Evolutionary conservation across 352 stramenopile species (phyloP), one percentile per base, ranked within the genome.

Genomic region (Pythium dissotocum): DNA sequence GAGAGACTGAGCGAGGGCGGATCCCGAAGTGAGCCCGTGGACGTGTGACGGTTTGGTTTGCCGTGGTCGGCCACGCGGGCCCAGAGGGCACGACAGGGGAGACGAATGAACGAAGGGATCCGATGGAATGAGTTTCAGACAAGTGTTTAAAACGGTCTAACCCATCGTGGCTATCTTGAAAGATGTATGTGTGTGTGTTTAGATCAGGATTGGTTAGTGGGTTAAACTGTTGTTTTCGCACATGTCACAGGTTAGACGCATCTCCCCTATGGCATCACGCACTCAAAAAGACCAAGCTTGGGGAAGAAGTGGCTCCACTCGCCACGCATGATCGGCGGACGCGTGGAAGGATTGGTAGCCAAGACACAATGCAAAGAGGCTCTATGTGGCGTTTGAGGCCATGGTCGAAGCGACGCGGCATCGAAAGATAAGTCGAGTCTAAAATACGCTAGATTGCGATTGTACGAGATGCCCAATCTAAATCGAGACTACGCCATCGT

Each of bases 171-270:
- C 12, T 24, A 10, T 38, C 2, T 38, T 56, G 28, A 21, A 21
- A 13, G n/a, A 24, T 35, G 2, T 35, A 56, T 32, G 13, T 1
- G 26, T 1, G 26, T 21, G 6, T 0, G 49, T 56, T 38, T 56
- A 56, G 9, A 56, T 33, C 49, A 56, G 9, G 4, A 12, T 5
- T 6, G 9, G 6, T 0, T 30, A 4, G n/a, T 53, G 46, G 46
- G 46, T 53, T 53, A 6, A 32, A 6, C 6, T 53, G 46, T 53
- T 53, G 0, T 30, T 53, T 38, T 56, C 26, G 49, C 49, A 10
- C 49, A 56, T 56, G 49, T 56, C 49, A 56, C 49, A 56, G 49
- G 12, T 35, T 18, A 18, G 49, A 53, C 21, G 33, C 46, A 53
- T 56, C 26, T 38, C 49, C 38, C 9, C 38, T 10, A 38, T 56